Percentiles rank a stretch among this genome's conserved stretches.
Conservation (phyloP, 2,329 filamentous ascomycete species). For the Cladosporium sp. region DNA sequence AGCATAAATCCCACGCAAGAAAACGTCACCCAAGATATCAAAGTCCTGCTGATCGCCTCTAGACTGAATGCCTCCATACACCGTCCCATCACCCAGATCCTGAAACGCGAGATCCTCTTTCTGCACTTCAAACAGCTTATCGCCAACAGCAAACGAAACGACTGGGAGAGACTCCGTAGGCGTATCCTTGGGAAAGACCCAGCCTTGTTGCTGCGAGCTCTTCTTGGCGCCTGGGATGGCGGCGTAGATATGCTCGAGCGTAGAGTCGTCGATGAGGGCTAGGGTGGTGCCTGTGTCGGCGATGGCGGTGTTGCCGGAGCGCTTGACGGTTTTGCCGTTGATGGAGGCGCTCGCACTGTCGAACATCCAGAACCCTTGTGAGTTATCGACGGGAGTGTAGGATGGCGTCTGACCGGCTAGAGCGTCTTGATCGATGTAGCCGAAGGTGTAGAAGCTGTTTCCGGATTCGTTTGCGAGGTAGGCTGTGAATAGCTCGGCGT, state of each 20-base stretch:
- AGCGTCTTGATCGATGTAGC: conserved; percentile 63
- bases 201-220: conserved; percentile 42
- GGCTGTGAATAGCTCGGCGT: conserved; percentile 69
- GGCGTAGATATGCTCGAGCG: conserved; percentile 47
- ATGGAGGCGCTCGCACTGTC: conserved; percentile 59
- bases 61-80: conserved; percentile 67
- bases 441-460: conserved; percentile 71
- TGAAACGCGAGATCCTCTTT: conserved; percentile 64
- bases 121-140: conserved; percentile 59
- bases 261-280: conserved; percentile 57
- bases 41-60: conserved; percentile 53
- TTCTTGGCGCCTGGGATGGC: conserved; percentile 42
- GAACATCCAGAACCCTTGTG: conserved; percentile 70
- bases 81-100: conserved; percentile 54
- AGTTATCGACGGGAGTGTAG: conserved; percentile 63
- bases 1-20: conserved; percentile 65
- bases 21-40: conserved; percentile 67
- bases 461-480: conserved; percentile 58
- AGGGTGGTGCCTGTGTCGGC: conserved; percentile 62
- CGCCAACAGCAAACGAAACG: conserved; percentile 64
- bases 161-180: conserved; percentile 57
- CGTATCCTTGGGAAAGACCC: conserved; percentile 48
- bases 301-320: conserved; percentile 46
- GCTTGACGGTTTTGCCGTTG: conserved; percentile 55
- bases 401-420: conserved; percentile 65